Percentiles rank a stretch among this genome's conserved stretches.
Evolutionary conservation across 768 basidiomycete species (phyloP).

Genomic region (Grammothele lineata): DNA sequence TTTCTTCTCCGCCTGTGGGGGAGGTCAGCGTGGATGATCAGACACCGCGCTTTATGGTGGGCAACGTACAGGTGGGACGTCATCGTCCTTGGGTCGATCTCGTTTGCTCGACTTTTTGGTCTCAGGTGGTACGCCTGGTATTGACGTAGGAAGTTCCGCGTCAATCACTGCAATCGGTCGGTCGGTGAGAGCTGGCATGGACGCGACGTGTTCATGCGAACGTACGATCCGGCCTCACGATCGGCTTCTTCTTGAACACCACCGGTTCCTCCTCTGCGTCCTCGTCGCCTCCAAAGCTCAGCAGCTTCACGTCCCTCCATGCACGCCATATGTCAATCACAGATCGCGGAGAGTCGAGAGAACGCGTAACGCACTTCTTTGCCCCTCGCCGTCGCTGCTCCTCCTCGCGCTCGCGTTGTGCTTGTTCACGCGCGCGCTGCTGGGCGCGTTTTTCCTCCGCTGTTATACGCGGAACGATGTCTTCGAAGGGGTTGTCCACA

Average conservation of each 20-base stretch:
- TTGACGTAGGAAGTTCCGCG: conserved; percentile 20
- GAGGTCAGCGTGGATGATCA: background rate
- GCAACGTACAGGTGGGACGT: too few relatives aligned
- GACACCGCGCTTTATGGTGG: background rate
- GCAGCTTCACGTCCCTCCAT: conserved; percentile 76
- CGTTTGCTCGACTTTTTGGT: conserved; percentile 13
- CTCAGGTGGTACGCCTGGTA: conserved; percentile 7
- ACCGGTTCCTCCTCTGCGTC: conserved; percentile 55
- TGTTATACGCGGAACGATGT: conserved; percentile 95
- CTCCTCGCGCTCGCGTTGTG: conserved; percentile 76
- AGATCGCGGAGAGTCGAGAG: background rate
- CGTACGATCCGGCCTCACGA: conserved; percentile 82
- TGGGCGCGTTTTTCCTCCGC: conserved; percentile 88
- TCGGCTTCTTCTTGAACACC: conserved; percentile 71
- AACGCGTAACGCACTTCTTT: conserved; percentile 65
- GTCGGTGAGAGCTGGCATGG: too few relatives aligned
- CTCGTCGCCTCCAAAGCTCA: conserved; percentile 82
- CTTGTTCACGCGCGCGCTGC: conserved; percentile 72
- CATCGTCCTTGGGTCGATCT: conserved; percentile 10
- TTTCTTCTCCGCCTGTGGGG: conserved; percentile 22
- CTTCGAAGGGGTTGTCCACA: conserved; percentile 90
- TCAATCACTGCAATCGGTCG: conserved; percentile 29
- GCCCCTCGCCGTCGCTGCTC: conserved; percentile 66
- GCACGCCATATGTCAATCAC: too few relatives aligned
- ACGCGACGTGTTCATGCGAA: background rate